phyloP scores from a whole-genome alignment of 192 early-diverging fungal species.

The Umbelopsis ramanniana region DNA sequence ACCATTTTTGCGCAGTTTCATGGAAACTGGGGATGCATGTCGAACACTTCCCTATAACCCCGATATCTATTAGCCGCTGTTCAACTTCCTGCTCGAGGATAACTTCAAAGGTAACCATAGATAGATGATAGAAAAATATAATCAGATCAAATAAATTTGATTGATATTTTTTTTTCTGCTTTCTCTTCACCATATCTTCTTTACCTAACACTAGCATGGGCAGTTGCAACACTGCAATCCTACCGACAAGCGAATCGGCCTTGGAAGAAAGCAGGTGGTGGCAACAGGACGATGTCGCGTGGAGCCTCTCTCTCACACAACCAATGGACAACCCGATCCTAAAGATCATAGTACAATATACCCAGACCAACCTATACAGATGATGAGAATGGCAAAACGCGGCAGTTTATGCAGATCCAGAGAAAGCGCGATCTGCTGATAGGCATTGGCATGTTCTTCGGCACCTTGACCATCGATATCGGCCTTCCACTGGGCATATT shows the following conservation, averaged over 20 bases:
- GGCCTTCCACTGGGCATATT: conserved; percentile 34
- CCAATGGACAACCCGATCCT: not conserved
- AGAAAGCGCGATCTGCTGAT: not conserved
- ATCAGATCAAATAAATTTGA: too few relatives aligned
- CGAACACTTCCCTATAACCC: too few relatives aligned
- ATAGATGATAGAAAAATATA: too few relatives aligned
- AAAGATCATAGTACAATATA: not conserved
- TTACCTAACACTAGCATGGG: not conserved
- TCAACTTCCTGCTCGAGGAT: too few relatives aligned
- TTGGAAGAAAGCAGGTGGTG: conserved; percentile 1
- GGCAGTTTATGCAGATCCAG: not conserved
- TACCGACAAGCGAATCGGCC: not conserved
- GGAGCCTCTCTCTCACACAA: not conserved
- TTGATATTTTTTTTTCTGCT: too few relatives aligned
- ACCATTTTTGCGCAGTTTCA: too few relatives aligned
- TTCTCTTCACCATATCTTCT: not conserved
- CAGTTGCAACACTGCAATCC: too few relatives aligned
- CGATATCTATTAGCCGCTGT: too few relatives aligned
- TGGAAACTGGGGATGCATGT: too few relatives aligned
- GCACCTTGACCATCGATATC: conserved; percentile 25
- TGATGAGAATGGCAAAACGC: not conserved
- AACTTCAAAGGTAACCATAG: too few relatives aligned
- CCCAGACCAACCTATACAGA: too few relatives aligned
- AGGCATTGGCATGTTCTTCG: not conserved
- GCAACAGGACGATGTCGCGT: not conserved